Evolutionary conservation across 192 early-diverging fungal species (phyloP).

Genomic region (Linnemannia zychae): DNA sequence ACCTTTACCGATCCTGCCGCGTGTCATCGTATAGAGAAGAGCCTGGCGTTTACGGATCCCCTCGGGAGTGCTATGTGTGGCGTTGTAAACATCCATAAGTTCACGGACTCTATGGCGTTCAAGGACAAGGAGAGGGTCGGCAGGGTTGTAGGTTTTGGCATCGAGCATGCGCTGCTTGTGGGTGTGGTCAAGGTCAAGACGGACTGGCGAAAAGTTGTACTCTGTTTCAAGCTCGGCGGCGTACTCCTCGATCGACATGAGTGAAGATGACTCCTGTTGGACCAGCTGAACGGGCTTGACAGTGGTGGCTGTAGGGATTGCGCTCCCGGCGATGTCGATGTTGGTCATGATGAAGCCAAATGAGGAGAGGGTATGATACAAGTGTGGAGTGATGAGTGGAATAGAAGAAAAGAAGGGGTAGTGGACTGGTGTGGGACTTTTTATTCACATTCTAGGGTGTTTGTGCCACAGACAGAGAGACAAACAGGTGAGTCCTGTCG

Average conservation of each 20-base stretch:
- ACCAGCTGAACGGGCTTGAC: constrained; percentile 13
- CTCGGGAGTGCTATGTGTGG: constrained; percentile 17
- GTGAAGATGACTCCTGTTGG: neutral
- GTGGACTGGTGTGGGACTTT: neutral
- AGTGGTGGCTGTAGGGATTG: neutral
- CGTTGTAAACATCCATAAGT: constrained; percentile 36
- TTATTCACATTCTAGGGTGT: neutral
- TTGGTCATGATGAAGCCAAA: neutral
- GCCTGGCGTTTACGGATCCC: constrained; percentile 37
- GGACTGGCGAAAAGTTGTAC: constrained; percentile 23
- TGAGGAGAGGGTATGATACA: neutral
- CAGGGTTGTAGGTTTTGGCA: constrained; percentile 34
- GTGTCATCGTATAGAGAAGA: constrained; percentile 28
- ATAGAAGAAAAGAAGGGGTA: neutral
- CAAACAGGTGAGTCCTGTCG: constrained; percentile 61
- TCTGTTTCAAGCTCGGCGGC: constrained; percentile 38
- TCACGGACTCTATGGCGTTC: constrained; percentile 46
- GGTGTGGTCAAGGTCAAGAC: constrained; percentile 38
- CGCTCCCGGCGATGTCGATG: constrained; percentile 1
- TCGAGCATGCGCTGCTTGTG: constrained; percentile 51
- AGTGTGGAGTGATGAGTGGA: neutral
- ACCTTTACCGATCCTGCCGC: constrained; percentile 68
- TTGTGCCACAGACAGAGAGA: neutral
- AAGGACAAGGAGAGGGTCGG: constrained; percentile 20
- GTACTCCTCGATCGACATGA: constrained; percentile 26